Evolutionary conservation across 352 stramenopile genomes (phyloP), one percentile per base, ranked within the genome.

Genomic region (Phytophthora multivora): DNA sequence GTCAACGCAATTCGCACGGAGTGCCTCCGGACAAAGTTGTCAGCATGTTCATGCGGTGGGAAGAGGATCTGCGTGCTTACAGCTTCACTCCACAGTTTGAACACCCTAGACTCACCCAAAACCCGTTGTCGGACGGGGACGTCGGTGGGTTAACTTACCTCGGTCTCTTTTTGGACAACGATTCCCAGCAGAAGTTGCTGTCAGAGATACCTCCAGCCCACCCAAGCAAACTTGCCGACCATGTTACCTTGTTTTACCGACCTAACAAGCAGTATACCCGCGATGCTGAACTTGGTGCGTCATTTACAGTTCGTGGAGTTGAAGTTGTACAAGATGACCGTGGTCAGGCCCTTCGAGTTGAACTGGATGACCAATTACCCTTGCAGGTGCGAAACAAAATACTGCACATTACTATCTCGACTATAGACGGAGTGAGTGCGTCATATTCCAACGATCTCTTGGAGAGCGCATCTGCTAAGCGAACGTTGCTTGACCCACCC

Each of bases 381-480:
- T 46, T 89, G 28, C 53, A 63, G 23, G 56, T 73, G 8, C 54
- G 54, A 57, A 92, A 88, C 70, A 83, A 84, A 42, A 66, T 86
- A 15, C 70, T 77, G 9, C 83, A 90, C 45, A 75, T 92, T 35
- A 92, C 83, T 0, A 50, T 92, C 5, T 92, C 83, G 3, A 88
- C 69, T 1, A 59, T 43, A 11, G 42, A 71, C 26, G 61, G 69
- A 9, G 65, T 90, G 9, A 76, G 66, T 51, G 76, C 80, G 2
- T 77, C 73, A 18, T 90, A 90, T 46, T 92, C 83, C 19, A 92
- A 92, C 48, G 77, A 89, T 31, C 48, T 92, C 23, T 51, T 92
- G 18, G 51, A 68, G 16, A 49, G 52, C 33, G 11, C 26, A 15
- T 36, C 31, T 12, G 72, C 64, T 15, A 63, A 26, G 21, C 69